Base-by-base conservation (phyloP, 495 filamentous ascomycete genomes). In the Cercophora newfieldiana region DNA sequence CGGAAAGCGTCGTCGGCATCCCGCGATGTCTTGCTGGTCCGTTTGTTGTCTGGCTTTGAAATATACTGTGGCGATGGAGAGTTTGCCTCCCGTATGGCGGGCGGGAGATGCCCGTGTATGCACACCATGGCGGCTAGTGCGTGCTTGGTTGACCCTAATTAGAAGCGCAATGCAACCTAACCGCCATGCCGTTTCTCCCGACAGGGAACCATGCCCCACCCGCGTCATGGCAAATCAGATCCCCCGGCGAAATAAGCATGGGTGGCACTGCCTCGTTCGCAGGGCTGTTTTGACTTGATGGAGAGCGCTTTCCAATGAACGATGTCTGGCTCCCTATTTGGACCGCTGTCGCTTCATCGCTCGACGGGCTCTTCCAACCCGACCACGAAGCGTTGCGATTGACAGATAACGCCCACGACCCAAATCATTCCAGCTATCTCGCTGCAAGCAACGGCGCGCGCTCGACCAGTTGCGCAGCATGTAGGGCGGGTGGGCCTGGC, bases 401-500 rank as follows among this genome's bases (percentile, higher is more conserved):
- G 37, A n/a, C n/a, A n/a, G n/a, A 44, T 55, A 55, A 28, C 44
- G 29, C 26, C 61, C 21, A 55, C n/a, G 1, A 37, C 22, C 24
- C 60, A 19, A 62, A 25, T 24, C 55, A 51, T n/a, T n/a, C n/a
- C n/a, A 44, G 18, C 37, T 14, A 16, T 44, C 22, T 54, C 44
- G 47, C 37, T 25, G 60, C 33, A 49, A 21, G 61, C 47, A 29
- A 63, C 61, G 44, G 61, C 61, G 51, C 51, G 47, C 33, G 12
- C 33, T 22, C 19, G 33, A 29, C 69, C 69, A 69, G 51, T 69
- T 71, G 67, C 64, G 48, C 58, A 65, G 66, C 67, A 65, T 63
- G 67, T 70, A 63, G 65, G 57, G 44, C 37, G n/a, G 61, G 31
- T 65, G 49, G 37, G 62, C 47, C 55, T 49, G 61, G 58, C 65